These are phyloP conservation scores for Deuterostichococcus epilithicus DNA, from an alignment of 139 green algal species.

Conservation along the genomic window DNA sequence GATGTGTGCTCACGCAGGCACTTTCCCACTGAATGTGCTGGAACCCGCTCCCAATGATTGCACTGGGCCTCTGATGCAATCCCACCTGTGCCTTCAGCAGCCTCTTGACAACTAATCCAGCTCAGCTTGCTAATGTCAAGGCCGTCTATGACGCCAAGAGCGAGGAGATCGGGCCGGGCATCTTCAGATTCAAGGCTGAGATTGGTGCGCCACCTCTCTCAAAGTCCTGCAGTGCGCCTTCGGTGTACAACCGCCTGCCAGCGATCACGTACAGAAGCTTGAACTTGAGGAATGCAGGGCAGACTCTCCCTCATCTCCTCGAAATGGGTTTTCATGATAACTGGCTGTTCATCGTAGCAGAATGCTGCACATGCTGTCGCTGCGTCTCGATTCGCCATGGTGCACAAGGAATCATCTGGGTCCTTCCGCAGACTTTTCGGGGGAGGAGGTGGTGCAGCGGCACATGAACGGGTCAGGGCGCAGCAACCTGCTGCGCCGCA, in stretches of 20 bases:
- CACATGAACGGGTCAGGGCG: constrained; percentile 30
- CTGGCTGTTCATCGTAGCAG: not conserved
- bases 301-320: not conserved
- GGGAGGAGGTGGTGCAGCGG: constrained; percentile 24
- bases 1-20: too few species aligned
- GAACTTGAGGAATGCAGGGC: too few species aligned
- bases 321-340: not conserved
- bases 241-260: constrained; percentile 11
- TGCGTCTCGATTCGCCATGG: not conserved
- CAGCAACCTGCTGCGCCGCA: not conserved
- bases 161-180: constrained; percentile 80
- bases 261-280: not conserved
- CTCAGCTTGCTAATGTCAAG: constrained; percentile 24
- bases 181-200: constrained; percentile 82
- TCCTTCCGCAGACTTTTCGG: constrained; percentile 31
- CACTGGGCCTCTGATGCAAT: too few species aligned
- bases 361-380: not conserved
- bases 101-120: not conserved
- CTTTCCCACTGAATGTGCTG: constrained; percentile 8
- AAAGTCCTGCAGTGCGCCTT: constrained; percentile 17
- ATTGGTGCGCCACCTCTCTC: constrained; percentile 42
- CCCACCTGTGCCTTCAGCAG: not conserved
- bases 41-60: constrained; percentile 22
- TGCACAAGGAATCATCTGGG: not conserved
- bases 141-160: constrained; percentile 77